These are phyloP conservation scores for Cenchrus fungigraminus DNA, from an alignment of 176 grass and related monocot genomes.

Conservation along the genomic window DNA sequence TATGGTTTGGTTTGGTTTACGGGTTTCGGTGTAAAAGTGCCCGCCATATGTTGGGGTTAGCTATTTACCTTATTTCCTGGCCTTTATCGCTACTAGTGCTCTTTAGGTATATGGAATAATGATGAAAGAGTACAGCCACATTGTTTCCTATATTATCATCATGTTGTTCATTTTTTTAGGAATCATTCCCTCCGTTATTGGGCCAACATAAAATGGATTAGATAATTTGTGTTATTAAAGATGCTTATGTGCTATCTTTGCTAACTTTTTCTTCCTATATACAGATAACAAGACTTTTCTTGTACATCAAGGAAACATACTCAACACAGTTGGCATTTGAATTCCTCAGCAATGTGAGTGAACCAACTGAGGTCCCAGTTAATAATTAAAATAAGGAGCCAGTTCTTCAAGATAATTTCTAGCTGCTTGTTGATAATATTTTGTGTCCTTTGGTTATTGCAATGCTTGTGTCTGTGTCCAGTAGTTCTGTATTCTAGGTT, in stretches of 20 bases:
- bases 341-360: slow-evolving; percentile 89
- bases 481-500: slow-evolving; percentile 7
- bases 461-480: slow-evolving; percentile 1
- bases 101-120: slow-evolving; percentile 22
- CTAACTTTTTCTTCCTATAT: slow-evolving; percentile 38
- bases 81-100: slow-evolving; percentile 11
- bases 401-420: neutral
- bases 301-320: slow-evolving; percentile 92
- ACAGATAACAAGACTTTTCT: slow-evolving; percentile 91
- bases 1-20: too few species aligned
- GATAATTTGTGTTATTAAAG: slow-evolving; percentile 7
- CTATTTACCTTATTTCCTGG: slow-evolving; percentile 9
- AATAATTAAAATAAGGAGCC: slow-evolving; percentile 23
- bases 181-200: neutral
- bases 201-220: neutral
- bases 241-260: slow-evolving; percentile 17
- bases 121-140: neutral
- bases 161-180: neutral
- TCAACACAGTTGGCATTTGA: slow-evolving; percentile 83
- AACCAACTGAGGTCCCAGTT: slow-evolving; percentile 27
- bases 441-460: neutral
- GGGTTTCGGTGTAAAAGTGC: too few species aligned
- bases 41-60: neutral
- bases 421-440: slow-evolving; percentile 1
- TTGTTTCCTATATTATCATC: neutral